These are phyloP conservation scores for Colletotrichum australisinense DNA, from an alignment of 2,329 filamentous ascomycete genomes.

Conservation along the genomic window DNA sequence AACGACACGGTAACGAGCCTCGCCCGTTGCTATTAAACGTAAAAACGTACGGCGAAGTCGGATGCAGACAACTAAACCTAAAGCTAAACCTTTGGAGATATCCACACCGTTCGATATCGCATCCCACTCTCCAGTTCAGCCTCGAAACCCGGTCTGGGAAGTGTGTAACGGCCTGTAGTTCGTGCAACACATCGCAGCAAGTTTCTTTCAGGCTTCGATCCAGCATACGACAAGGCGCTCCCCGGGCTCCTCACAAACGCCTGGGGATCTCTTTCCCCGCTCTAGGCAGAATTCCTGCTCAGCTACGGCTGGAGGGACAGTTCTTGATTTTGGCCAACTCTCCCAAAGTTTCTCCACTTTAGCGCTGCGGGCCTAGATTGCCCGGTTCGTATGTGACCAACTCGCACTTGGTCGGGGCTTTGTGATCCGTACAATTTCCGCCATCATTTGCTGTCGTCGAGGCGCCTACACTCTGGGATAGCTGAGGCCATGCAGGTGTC, in stretches of 20 bases:
- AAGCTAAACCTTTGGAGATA: neutral
- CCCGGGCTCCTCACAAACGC: too few relatives aligned
- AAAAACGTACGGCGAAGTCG: neutral
- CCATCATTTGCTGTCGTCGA: neutral
- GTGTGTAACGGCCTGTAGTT: neutral
- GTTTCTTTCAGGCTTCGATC: neutral
- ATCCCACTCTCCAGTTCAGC: conserved; percentile 6
- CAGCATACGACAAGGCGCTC: neutral
- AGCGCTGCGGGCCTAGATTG: neutral
- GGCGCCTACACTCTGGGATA: neutral
- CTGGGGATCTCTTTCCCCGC: neutral
- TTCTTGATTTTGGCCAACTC: neutral
- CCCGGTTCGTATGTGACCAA: neutral
- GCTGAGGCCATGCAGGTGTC: neutral
- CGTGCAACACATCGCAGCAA: neutral
- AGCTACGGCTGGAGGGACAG: conserved; percentile 13
- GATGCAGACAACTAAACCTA: neutral
- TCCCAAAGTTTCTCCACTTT: neutral
- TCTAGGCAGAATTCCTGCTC: neutral
- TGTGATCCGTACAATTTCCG: neutral
- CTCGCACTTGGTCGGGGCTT: neutral
- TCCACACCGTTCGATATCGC: neutral
- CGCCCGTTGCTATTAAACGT: neutral
- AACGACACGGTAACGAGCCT: neutral
- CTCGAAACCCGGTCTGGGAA: neutral